Conservation (phyloP, 2,329 filamentous ascomycete genomes). For the Aspergillus unguis region DNA sequence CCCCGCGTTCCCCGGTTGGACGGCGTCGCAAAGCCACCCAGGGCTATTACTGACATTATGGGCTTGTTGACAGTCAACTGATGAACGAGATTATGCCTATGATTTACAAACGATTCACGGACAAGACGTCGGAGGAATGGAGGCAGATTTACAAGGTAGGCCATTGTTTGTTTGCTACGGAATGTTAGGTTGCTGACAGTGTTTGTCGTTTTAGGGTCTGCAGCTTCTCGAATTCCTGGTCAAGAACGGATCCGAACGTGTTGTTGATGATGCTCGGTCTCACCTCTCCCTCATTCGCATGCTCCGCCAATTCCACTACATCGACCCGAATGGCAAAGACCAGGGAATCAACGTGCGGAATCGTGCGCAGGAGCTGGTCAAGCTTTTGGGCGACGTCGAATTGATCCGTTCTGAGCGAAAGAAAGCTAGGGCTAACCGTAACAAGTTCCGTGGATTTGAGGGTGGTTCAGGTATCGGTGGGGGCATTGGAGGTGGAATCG, state of each 20-base stretch:
- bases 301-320: conserved; percentile 97
- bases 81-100: conserved; percentile 99
- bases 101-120: conserved; percentile 98
- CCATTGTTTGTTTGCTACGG: neutral
- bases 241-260: conserved; percentile 96
- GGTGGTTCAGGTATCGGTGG: conserved; percentile 65
- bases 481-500: conserved; percentile 45
- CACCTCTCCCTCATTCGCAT: conserved; percentile 96
- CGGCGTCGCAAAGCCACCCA: conserved; percentile 9
- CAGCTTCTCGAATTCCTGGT: conserved; percentile 95
- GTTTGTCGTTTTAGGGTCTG: conserved; percentile 52
- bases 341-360: conserved; percentile 98
- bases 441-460: conserved; percentile 94
- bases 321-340: conserved; percentile 94
- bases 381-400: conserved; percentile 75
- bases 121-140: conserved; percentile 98
- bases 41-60: conserved; percentile 15
- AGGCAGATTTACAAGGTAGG: conserved; percentile 94
- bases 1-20: neutral
- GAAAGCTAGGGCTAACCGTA: conserved; percentile 84
- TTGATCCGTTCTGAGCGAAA: conserved; percentile 63
- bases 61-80: conserved; percentile 64
- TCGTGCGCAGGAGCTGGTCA: conserved; percentile 89
- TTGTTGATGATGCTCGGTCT: conserved; percentile 93
- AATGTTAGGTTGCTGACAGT: neutral